Conservation (phyloP, 192 early-diverging fungal genomes). For the Radiomyces spectabilis region DNA sequence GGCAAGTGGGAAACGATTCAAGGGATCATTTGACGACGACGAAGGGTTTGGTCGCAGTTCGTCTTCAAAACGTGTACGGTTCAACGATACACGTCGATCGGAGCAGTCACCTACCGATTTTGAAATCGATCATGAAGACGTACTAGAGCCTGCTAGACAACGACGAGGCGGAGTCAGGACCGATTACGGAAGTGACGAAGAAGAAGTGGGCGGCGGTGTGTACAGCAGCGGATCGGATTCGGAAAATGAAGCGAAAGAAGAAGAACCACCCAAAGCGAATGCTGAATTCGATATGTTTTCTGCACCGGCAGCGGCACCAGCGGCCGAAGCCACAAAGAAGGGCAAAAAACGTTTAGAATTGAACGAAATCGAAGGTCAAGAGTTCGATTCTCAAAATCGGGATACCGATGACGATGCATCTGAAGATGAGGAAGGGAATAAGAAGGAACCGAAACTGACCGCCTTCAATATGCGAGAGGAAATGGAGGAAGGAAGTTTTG, state of each 20-base stretch:
- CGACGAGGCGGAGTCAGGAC: slow-evolving; percentile 41
- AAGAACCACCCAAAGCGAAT: slow-evolving; percentile 4
- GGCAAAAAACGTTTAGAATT: slow-evolving; percentile 12
- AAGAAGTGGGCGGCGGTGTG: slow-evolving; percentile 31
- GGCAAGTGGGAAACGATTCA: slow-evolving; percentile 10
- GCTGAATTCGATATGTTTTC: slow-evolving; percentile 63
- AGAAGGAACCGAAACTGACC: slow-evolving; percentile 42
- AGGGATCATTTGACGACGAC: slow-evolving; percentile 5
- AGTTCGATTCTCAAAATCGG: slow-evolving; percentile 36
- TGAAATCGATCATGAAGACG: slow-evolving; percentile 41
- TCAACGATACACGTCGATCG: not conserved
- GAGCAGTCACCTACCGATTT: not conserved
- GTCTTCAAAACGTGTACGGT: not conserved
- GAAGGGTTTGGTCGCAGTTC: not conserved
- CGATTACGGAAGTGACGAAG: slow-evolving; percentile 37
- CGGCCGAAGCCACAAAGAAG: slow-evolving; percentile 5
- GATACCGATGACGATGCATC: slow-evolving; percentile 50
- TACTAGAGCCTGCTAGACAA: slow-evolving; percentile 37
- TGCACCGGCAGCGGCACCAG: slow-evolving; percentile 24
- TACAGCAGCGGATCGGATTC: slow-evolving; percentile 31
- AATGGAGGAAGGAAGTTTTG: slow-evolving; percentile 64
- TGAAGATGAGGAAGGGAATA: slow-evolving; percentile 22
- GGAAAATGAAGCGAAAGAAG: slow-evolving; percentile 15
- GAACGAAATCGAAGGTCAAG: slow-evolving; percentile 47
- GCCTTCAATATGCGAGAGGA: slow-evolving; percentile 77